Conservation (phyloP, 108 stramenopile species). For the Cyclotella sp. region DNA sequence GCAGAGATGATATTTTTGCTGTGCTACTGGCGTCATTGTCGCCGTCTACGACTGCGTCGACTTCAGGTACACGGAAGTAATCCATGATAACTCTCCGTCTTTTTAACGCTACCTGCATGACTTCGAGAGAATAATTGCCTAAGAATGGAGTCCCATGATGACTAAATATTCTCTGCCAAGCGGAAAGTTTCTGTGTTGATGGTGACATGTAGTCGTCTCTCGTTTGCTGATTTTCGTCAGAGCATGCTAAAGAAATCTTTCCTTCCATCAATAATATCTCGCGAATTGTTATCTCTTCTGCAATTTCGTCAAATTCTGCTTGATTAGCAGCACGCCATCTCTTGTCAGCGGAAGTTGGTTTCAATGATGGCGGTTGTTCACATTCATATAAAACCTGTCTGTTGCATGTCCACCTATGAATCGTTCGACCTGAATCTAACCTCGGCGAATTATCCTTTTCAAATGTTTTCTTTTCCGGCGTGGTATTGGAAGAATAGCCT, state of each 20-base stretch:
- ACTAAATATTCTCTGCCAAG: slow-evolving; percentile 34
- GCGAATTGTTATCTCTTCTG: slow-evolving; percentile 33
- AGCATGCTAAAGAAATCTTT: neutral
- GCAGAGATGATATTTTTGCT: neutral
- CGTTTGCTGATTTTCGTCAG: neutral
- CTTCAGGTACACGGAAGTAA: slow-evolving; percentile 26
- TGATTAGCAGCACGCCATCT: slow-evolving; percentile 37
- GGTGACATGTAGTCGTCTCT: neutral
- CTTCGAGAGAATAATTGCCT: slow-evolving; percentile 54
- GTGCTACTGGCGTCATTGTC: neutral
- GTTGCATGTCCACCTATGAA: slow-evolving; percentile 7
- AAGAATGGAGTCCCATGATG: slow-evolving; percentile 37
- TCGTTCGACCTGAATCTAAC: neutral
- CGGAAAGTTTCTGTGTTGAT: slow-evolving; percentile 14
- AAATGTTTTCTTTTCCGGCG: neutral
- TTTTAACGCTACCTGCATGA: slow-evolving; percentile 38
- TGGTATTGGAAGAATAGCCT: neutral
- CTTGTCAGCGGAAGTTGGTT: neutral
- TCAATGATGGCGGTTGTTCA: neutral
- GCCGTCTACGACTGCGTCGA: neutral
- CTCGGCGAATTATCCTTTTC: neutral
- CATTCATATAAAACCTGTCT: neutral
- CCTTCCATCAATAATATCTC: slow-evolving; percentile 34
- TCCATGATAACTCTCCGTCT: slow-evolving; percentile 43
- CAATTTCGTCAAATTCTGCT: slow-evolving; percentile 48